Evolutionary conservation across 164 flowering plant genomes (phyloP).

Genomic region (Chimonanthus salicifolius): DNA sequence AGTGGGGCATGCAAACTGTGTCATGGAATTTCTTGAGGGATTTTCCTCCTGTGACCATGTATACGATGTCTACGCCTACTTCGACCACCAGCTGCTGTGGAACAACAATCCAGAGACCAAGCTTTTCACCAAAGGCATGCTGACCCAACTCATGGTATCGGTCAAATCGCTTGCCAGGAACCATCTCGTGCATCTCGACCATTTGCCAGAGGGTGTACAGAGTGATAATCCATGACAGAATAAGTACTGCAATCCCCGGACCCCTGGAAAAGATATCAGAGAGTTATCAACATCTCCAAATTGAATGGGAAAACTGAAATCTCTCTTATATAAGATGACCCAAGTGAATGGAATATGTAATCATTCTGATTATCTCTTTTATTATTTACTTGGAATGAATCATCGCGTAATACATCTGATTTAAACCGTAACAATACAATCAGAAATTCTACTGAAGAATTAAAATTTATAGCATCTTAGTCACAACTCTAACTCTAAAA

Average conservation of each 20-base stretch:
- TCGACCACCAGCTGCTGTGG: constrained; percentile 56
- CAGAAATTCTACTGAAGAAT: neutral
- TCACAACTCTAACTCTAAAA: neutral
- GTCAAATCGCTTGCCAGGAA: constrained; percentile 55
- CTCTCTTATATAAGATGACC: neutral
- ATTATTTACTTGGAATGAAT: too few relatives aligned
- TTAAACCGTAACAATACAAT: too few relatives aligned
- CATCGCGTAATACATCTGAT: neutral
- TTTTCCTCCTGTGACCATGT: constrained; percentile 66
- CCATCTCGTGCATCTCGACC: constrained; percentile 66
- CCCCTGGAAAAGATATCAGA: constrained; percentile 14
- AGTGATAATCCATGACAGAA: constrained; percentile 50
- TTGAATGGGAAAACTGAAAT: neutral
- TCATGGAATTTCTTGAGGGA: constrained; percentile 53
- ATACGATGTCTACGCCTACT: constrained; percentile 48
- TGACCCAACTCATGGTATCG: constrained; percentile 61
- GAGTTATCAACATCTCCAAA: neutral
- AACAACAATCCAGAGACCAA: constrained; percentile 48
- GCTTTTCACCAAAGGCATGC: constrained; percentile 54
- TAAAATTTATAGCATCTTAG: neutral
- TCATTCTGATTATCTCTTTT: too few relatives aligned
- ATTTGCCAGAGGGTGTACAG: constrained; percentile 54
- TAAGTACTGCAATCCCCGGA: constrained; percentile 15
- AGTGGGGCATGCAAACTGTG: constrained; percentile 19
- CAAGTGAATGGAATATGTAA: too few relatives aligned